Base-by-base conservation (phyloP, 164 flowering plant species). In the Macadamia integrifolia region DNA sequence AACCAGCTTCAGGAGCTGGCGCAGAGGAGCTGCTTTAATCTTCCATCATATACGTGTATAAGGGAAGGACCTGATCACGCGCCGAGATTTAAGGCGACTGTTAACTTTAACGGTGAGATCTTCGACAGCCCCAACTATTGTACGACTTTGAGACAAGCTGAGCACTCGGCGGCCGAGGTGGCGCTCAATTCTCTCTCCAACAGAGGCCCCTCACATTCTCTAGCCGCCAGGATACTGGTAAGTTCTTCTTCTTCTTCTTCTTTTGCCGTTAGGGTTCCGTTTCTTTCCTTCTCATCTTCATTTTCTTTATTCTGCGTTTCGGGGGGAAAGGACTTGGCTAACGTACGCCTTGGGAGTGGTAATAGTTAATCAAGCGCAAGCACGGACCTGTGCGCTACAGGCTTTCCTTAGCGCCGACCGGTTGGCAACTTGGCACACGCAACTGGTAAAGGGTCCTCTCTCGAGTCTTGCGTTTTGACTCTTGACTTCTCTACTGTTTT, bases 1-100 rank as follows among this genome's bases (percentile, higher is more conserved):
- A 94, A 92, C 88, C 97, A 94, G 93, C 91, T 94, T 4, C 99
- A 94, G 69, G 98, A 94, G 93, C 89, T 94, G 88, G 97, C 98
- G 46, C 98, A 93, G 86, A 77, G 98, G 83, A 93, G 99, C 86
- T 94, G 97, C 83, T 94, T 94, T 77, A 94, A 87, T 60, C 82
- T 94, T 6, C 99, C 99, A 2, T 87, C 95, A 1, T 94, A 94
- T 74, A 79, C 91, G 10, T 92, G 97, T 76, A 79, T 90, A 42
- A 67, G 99, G 70, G 97, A 94, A 80, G 99, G 99, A 40, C 99
- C 99, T 0, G 99, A 94, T 82, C 99, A 94, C 82, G 97, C 99
- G 78, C 99, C 99, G 43, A 71, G 99, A 49, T 94, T 94, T 80
- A 94, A 92, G 80, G 92, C 97, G 35, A 75, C 87, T 67, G 99